Evolutionary conservation across 2,329 filamentous ascomycete species (phyloP), one percentile per base, ranked within the genome.

Genomic region (Beauveria varroae): DNA sequence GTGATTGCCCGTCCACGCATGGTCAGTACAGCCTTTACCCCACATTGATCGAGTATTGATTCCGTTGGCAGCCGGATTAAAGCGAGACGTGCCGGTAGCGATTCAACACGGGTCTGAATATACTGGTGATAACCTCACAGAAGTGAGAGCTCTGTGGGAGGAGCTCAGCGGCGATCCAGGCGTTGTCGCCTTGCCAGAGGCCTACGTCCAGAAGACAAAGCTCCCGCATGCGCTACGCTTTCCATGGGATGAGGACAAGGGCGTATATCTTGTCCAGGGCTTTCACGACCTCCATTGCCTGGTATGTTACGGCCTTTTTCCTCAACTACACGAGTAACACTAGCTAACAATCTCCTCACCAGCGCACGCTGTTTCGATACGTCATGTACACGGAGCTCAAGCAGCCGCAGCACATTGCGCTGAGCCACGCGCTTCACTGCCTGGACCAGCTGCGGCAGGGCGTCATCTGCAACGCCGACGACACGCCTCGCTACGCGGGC

Each of bases 401-500:
- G 49, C 49, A 52, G 28, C 49, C 49, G 26, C 49, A 52, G 49
- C 49, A 34, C n/a, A 56, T 56, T 14, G 22, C 40, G 24, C 28
- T 46, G 8, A 28, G 22, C 34, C 53, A 61, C 22, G 26, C 34
- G 28, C 22, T 43, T 16, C 51, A 56, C 30, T 61, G 59, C 20
- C 30, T 61, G n/a, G 28, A 61, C 59, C 26, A 40, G 20, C 43
- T 61, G 20, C 59, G 59, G 16, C 28, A 61, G 22, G 59, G 46
- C 41, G 24, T 61, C 5, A 16, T 61, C 3, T 61, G 59, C 34
- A 34, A n/a, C 28, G 59, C 59, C 43, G 59, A 61, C 28, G 41
- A 61, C 30, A 61, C 59, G 20, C 59, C 58, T 5, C 41, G 51
- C 10, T 61, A 61, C 30, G 59, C 50, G 28, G 59, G 59, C 10